Base-by-base conservation (phyloP, 2,329 filamentous ascomycete species). In the Metarhizium robertsii region DNA sequence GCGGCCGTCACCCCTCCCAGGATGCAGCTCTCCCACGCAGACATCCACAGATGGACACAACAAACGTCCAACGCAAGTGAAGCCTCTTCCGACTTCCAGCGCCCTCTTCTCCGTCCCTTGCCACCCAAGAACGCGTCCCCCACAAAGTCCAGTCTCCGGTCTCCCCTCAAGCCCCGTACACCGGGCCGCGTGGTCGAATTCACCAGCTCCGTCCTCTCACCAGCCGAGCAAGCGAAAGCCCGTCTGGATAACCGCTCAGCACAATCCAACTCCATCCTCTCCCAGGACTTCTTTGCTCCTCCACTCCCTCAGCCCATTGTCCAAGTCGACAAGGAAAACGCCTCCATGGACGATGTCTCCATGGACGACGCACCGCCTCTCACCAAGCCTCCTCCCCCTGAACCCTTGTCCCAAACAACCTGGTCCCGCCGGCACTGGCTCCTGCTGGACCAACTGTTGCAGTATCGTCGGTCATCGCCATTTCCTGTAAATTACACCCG, bases 151-250 rank as follows among this genome's bases (percentile, higher is more conserved):
- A 79, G 74, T 60, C 67, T 84, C 29, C 75, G 81, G 18, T 81
- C 80, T 4, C 79, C 80, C 0, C 64, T 80, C 18, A 84, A 84
- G 61, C 75, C 78, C 3, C 80, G 75, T 58, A 83, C 79, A 2
- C 79, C 79, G 0, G 81, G 81, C 4, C 75, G 79, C 0, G 77
- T 83, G 0, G 81, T 84, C 14, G 79, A 81, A 56, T 84, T 83
- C 59, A 77, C 76, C 0, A 77, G 74, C 65, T 78, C 72, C 63
- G 75, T 75, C 1, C 65, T 77, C 6, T 77, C 76, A 3, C 76
- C 77, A 1, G 61, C 71, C 1, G 71, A 73, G 10, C 74, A 78
- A 58, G 71, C 70, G 2, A 61, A 60, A 51, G 62, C 59, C 30
- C 67, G 69, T n/a, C 64, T 66, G 14, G 64, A 68, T 53, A 66